Evolutionary conservation across 1,139 yeast species (phyloP), one percentile per base, ranked within the genome.

Genomic region (Yamadazyma epiphylla): DNA sequence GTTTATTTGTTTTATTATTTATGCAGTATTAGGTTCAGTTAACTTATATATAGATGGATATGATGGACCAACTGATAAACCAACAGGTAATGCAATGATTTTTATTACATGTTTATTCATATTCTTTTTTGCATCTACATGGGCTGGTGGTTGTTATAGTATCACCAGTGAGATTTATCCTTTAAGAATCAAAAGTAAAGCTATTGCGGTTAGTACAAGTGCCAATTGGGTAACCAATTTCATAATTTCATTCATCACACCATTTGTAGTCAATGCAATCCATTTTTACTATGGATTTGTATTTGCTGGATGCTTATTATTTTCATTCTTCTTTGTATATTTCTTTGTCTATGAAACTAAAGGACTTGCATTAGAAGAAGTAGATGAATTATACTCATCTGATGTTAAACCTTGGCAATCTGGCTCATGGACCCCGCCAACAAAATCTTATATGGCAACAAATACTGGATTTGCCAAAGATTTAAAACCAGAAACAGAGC

Each of bases 61-160:
- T 36, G 55, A 58, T 40, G 56, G 53, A 14, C 52, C 54, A 22
- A 48, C 58, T 26, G 37, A 40, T 14, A 48, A 49, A 20, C 43
- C 78, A 30, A 76, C 83, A 25, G 89, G 89, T 55, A 64, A 77
- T 56, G 83, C 80, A 35, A 64, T 74, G 84, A 81, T 86, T 55
- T 78, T 82, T 48, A 74, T 85, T 46, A 75, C 88, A 14, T 83
- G 91, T 56, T 53, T 81, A 38, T 86, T 77, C 60, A 83, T 86
- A 38, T 80, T 82, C 72, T 80, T 74, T 61, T 86, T 85, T 53
- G 91, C 94, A 13, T 72, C 82, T 24, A 78, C 94, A 6, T 85
- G 94, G 94, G 94, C 88, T 38, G 89, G 94, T 45, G 74, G 79
- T 46, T 81, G 80, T 24, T 86, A 77, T 72, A 83, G 83, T 31